phyloP scores from a whole-genome alignment of 1,284 basidiomycete species.

The Singerocomus rubriflavus region DNA sequence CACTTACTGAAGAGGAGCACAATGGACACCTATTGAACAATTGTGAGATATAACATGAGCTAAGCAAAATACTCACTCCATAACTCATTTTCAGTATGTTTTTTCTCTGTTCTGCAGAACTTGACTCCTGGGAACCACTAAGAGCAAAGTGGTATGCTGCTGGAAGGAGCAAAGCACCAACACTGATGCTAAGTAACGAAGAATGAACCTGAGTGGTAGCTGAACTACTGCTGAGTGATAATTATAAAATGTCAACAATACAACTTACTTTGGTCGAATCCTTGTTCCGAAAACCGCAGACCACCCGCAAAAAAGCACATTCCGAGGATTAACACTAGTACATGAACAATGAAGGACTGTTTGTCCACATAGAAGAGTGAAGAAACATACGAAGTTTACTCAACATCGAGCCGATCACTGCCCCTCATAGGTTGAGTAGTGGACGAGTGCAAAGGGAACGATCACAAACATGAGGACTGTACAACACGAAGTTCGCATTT shows the following conservation, averaged over 20 bases:
- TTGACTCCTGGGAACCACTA: constrained; percentile 35
- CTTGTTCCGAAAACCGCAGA: constrained; percentile 73
- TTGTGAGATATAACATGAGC: background rate
- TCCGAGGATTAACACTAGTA: constrained; percentile 55
- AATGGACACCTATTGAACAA: constrained; percentile 50
- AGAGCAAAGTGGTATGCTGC: constrained; percentile 71
- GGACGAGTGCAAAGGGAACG: background rate
- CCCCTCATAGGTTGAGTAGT: constrained; percentile 6
- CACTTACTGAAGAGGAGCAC: constrained; percentile 67
- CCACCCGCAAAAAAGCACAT: constrained; percentile 84
- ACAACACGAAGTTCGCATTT: constrained; percentile 85
- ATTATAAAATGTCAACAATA: background rate
- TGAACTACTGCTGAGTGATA: constrained; percentile 21
- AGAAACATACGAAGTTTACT: constrained; percentile 63
- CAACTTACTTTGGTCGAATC: constrained; percentile 63
- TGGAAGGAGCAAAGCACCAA: constrained; percentile 77
- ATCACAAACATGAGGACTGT: constrained; percentile 66
- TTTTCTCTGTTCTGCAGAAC: constrained; percentile 41
- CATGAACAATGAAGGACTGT: constrained; percentile 8
- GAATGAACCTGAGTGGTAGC: constrained; percentile 82
- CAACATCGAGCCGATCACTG: constrained; percentile 78
- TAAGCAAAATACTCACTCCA: constrained; percentile 52
- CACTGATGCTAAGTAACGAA: constrained; percentile 76
- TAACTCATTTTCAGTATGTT: constrained; percentile 82
- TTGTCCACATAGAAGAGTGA: background rate